A percentile compares a stretch with the other conserved stretches of the same genome.
Conservation (phyloP, 1,284 basidiomycete species). For the Microbotryum violaceum region DNA sequence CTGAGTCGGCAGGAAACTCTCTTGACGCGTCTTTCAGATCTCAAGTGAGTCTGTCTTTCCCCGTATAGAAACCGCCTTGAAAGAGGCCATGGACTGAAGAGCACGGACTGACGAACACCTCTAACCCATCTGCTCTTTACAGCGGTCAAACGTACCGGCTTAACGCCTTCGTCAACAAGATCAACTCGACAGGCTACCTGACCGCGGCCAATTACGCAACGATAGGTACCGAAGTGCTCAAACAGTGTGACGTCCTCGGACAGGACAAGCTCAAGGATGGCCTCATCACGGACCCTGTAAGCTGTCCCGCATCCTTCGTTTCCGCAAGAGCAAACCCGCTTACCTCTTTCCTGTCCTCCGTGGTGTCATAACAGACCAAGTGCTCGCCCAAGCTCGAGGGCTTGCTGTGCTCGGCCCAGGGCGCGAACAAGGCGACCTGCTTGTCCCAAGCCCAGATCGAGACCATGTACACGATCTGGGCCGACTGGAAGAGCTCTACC, state of each 20-base stretch:
- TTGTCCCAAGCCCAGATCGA: constrained; percentile 18
- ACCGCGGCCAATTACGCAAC: constrained; percentile 15
- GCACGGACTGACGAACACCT: background rate
- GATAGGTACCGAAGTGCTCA: constrained; percentile 29
- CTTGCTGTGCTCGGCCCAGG: constrained; percentile 15
- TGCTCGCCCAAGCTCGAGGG: constrained; percentile 28
- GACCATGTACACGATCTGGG: constrained; percentile 30
- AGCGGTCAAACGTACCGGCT: constrained; percentile 17
- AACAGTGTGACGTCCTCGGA: constrained; percentile 34
- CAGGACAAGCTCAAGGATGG: constrained; percentile 35
- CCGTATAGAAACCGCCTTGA: constrained; percentile 20
- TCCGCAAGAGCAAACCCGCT: too few relatives aligned
- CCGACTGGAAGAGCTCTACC: constrained; percentile 7
- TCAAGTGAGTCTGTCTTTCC: background rate
- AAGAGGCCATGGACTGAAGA: background rate
- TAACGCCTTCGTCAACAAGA: constrained; percentile 28
- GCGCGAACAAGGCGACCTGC: constrained; percentile 21
- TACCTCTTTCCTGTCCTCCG: too few relatives aligned
- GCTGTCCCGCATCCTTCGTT: too few relatives aligned
- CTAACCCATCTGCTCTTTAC: background rate
- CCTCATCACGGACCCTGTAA: constrained; percentile 30
- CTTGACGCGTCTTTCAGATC: background rate
- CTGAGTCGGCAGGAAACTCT: background rate
- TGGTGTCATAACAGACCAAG: background rate
- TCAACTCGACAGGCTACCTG: constrained; percentile 19